A percentile compares a stretch with the other conserved stretches of the same genome.
phyloP scores from a whole-genome alignment of 2,329 filamentous ascomycete species.

The Arthrobotrys pseudoclavata region DNA sequence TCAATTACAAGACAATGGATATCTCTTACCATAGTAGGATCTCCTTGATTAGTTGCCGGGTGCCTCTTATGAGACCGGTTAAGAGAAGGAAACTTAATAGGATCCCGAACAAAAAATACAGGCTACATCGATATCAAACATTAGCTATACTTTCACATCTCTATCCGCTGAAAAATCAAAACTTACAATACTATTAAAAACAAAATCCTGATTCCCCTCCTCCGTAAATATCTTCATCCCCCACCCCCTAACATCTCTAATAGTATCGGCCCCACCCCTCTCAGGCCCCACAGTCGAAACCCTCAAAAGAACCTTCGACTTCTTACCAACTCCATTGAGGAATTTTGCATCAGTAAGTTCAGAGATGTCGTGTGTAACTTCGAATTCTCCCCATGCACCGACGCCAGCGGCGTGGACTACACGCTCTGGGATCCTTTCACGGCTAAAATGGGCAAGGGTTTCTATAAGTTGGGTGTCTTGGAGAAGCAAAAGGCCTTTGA shows the following conservation, averaged over 20 bases:
- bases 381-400: slow-evolving; percentile 73
- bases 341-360: slow-evolving; percentile 67
- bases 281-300: slow-evolving; percentile 69
- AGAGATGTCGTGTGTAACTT: slow-evolving; percentile 73
- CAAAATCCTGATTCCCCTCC: slow-evolving; percentile 71
- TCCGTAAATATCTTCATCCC: slow-evolving; percentile 71
- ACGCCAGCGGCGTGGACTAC: slow-evolving; percentile 74
- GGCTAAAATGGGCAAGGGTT: slow-evolving; percentile 73
- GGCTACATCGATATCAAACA: slow-evolving; percentile 62
- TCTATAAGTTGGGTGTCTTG: slow-evolving; percentile 75
- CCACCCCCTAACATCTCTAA: slow-evolving; percentile 70
- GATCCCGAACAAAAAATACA: slow-evolving; percentile 69
- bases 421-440: slow-evolving; percentile 74
- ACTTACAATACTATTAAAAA: slow-evolving; percentile 66
- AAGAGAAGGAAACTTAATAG: slow-evolving; percentile 69
- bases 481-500: slow-evolving; percentile 65
- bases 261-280: slow-evolving; percentile 69
- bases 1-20: not conserved
- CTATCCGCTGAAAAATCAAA: not conserved
- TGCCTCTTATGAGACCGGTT: slow-evolving; percentile 69
- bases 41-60: slow-evolving; percentile 65
- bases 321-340: slow-evolving; percentile 71
- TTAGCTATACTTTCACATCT: not conserved
- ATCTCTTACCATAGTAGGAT: slow-evolving; percentile 66
- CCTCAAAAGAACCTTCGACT: slow-evolving; percentile 69